Conservation (phyloP, 495 filamentous ascomycete genomes). For the Margaritispora aquatica region DNA sequence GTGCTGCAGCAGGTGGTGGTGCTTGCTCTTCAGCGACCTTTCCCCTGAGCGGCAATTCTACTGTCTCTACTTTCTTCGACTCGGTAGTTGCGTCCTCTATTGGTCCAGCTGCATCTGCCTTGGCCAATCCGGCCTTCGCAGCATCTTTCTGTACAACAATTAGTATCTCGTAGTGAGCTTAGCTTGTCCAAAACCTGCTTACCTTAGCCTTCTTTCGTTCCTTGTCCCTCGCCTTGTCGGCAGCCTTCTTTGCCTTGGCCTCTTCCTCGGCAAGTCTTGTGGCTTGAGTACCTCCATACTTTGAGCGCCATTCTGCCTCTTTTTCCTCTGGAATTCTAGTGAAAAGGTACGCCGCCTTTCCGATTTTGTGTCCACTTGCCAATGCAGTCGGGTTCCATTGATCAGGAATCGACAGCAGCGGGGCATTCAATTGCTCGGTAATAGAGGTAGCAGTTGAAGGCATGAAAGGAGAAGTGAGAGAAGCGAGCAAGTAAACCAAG, state of each 20-base stretch:
- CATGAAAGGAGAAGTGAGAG: constrained; percentile 75
- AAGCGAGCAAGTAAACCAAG: constrained; percentile 72
- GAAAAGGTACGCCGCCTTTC: constrained; percentile 79
- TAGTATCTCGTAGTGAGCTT: background rate
- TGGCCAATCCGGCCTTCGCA: constrained; percentile 3
- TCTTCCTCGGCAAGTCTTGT: constrained; percentile 50
- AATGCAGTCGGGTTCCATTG: constrained; percentile 56
- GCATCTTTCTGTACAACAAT: constrained; percentile 8
- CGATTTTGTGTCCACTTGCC: constrained; percentile 71
- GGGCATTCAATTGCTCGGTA: constrained; percentile 61
- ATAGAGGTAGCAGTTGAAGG: constrained; percentile 73
- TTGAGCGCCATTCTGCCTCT: constrained; percentile 72
- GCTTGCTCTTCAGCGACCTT: constrained; percentile 22
- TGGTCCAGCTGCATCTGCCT: background rate
- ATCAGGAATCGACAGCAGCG: constrained; percentile 63
- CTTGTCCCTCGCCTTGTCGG: constrained; percentile 40
- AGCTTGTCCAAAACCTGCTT: background rate
- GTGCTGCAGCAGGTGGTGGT: constrained; percentile 19
- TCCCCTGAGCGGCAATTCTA: constrained; percentile 16
- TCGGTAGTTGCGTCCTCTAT: background rate
- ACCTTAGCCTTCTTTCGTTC: constrained; percentile 43
- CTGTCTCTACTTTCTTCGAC: constrained; percentile 5
- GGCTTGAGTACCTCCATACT: constrained; percentile 72
- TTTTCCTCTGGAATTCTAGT: constrained; percentile 76
- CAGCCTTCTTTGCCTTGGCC: constrained; percentile 59